Base-by-base conservation (phyloP, 78 protist genomes). In the Planoprotostelium fungivorum region DNA sequence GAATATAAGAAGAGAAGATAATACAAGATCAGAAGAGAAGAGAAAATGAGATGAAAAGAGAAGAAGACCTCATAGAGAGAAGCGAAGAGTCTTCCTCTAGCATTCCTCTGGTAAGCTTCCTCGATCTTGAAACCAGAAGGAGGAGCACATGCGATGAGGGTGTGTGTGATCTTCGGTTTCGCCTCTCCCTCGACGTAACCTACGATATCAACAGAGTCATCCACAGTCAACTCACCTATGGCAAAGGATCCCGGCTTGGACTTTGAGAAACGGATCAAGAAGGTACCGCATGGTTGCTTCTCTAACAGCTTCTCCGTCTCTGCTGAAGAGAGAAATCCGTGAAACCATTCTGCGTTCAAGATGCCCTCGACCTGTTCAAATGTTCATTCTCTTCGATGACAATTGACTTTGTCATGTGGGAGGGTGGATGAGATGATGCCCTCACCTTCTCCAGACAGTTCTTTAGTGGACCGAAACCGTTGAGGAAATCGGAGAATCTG, bases 211-310 rank as follows among this genome's bases (percentile, higher is more conserved):
- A 51, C 5, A 25, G 31, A 51, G 5, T 51, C 16, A 25, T 51
- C 16, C 73, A 16, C 31, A 51, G 5, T 51, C 16, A 25, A 51
- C 16, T 51, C 16, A 51, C 73, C 73, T 51, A 94, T 94, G 37
- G 96, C 91, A 10, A 90, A 94, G 23, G 94, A 90, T 51, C 96
- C 96, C 37, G 89, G 94, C 86, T 91, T 91, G 87, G 90, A 63
- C 0, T 93, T 89, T 29, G 93, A 89, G 92, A 94, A 94, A n/a
- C 96, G 29, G 10, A 94, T 93, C 38, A 94, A 91, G 89, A 94
- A 94, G 35, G 96, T 89, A 35, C 96, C 96, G 35, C 87, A 93
- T 83, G 94, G 90, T 39, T 94, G 90, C 38, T 94, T 84, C 83
- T 85, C 88, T 31, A 94, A 86, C 36, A 91, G 38, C 63, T 88